phyloP scores from a whole-genome alignment of 2,329 filamentous ascomycete genomes.

The Trichoderma sp. region DNA sequence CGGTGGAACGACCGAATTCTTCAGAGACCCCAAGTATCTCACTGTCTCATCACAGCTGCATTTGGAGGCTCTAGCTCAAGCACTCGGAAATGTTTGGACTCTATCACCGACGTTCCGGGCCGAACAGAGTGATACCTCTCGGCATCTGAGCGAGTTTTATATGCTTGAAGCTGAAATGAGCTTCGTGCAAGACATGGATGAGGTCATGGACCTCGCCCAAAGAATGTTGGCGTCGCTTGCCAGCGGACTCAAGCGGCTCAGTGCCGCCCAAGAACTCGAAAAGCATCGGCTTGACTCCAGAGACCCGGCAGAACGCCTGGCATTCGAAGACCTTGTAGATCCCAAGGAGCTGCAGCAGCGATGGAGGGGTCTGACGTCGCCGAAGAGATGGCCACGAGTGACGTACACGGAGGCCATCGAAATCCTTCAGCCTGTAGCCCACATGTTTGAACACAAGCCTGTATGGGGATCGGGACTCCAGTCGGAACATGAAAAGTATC shows the following conservation, averaged over 20 bases:
- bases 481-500: constrained; percentile 87
- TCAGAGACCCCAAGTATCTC: constrained; percentile 84
- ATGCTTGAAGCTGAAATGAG: constrained; percentile 94
- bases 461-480: constrained; percentile 73
- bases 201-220: constrained; percentile 79
- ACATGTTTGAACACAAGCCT: constrained; percentile 66
- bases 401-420: constrained; percentile 78
- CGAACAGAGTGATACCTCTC: constrained; percentile 86
- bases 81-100: constrained; percentile 88
- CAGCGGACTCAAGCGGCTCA: constrained; percentile 40
- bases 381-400: constrained; percentile 69
- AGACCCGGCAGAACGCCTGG: constrained; percentile 41
- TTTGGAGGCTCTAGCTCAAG: constrained; percentile 85
- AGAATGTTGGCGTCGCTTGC: constrained; percentile 63
- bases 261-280: constrained; percentile 46
- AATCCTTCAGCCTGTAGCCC: constrained; percentile 59
- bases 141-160: constrained; percentile 96
- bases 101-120: constrained; percentile 92
- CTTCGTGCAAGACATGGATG: constrained; percentile 67
- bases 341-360: constrained; percentile 56
- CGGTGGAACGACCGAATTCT: constrained; percentile 58
- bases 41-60: constrained; percentile 95
- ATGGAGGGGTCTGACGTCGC: constrained; percentile 66
- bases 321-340: constrained; percentile 45
- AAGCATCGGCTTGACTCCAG: constrained; percentile 36